Base-by-base conservation (phyloP, 225 moss, liverwort and hornwort genomes). In the Takakia lepidozioides region DNA sequence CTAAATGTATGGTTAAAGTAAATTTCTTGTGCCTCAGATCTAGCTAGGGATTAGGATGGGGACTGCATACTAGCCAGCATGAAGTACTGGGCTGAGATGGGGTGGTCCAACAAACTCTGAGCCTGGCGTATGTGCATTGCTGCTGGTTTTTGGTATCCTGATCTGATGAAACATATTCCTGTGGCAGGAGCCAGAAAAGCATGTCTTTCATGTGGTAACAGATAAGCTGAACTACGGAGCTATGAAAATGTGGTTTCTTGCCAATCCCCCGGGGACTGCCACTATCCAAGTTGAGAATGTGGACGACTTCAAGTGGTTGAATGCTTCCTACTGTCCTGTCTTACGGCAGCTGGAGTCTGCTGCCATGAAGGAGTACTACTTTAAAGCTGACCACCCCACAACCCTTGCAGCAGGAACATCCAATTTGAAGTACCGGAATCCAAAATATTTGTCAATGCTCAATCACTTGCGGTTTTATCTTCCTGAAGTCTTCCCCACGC, bases 221-320 rank as follows among this genome's bases (percentile, higher is more conserved):
- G 72, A 77, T 32, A 77, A 77, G 37, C 71, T 77, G 71, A 77
- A 77, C 60, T 51, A 67, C 11, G 77, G 71, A 58, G 77, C 77
- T 10, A 77, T 77, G 77, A 67, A 66, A 10, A 71, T 77, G 8
- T 77, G 77, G 77, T 77, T 77, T 47, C 63, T 51, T 27, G 64
- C 63, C 29, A 71, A 71, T 36, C 72, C 71, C 15, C 77, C 77
- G 10, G 45, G 58, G 42, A 66, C 59, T 20, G 77, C 77, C 19
- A 56, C 63, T 55, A 71, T 77, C 5, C 71, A 77, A 34, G 77
- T 77, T 30, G 64, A 71, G 63, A 63, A 71, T 13, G 68, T 77
- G 3, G 77, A 72, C 36, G 57, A 77, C 34, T 77, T 67, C 60
- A 67, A 67, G 64, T 77, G 71, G 52, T 40, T 77, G 68, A 77